Evolutionary conservation across 192 early-diverging fungal species (phyloP).

Genomic region (Backusella australiensis): DNA sequence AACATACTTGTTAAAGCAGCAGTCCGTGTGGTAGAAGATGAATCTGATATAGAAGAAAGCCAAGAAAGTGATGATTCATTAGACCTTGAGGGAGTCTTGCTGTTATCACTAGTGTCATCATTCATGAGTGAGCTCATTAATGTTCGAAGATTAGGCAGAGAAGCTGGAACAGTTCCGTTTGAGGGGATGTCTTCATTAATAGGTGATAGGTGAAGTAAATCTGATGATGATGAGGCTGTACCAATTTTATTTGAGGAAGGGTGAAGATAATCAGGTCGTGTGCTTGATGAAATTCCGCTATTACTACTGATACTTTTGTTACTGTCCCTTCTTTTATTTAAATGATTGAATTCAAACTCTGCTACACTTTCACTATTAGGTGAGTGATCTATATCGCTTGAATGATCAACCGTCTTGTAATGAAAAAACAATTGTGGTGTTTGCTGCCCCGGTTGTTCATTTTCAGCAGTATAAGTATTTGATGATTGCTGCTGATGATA

Average conservation of each 20-base stretch:
- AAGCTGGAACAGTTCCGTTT: background rate
- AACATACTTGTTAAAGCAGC: conserved; percentile 9
- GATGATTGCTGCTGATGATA: background rate
- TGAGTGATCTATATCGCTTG: background rate
- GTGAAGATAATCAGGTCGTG: background rate
- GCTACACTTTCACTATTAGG: background rate
- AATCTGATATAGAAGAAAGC: background rate
- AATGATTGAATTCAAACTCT: background rate
- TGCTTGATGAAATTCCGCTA: background rate
- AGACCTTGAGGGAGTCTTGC: background rate
- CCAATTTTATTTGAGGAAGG: background rate
- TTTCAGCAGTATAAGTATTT: background rate
- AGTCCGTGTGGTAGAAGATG: background rate
- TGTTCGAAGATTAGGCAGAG: conserved; percentile 9
- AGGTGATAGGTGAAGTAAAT: conserved; percentile 8
- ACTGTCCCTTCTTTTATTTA: conserved; percentile 4
- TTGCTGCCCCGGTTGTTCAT: background rate
- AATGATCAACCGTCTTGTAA: background rate
- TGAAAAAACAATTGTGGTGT: background rate
- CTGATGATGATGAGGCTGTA: background rate
- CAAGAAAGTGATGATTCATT: background rate
- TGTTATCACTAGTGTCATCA: background rate
- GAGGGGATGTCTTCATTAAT: background rate
- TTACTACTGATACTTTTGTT: background rate
- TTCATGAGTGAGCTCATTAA: background rate